Evolutionary conservation across 441 rosid species (phyloP), one percentile per base, ranked within the genome.

Genomic region (Sinapis alba): DNA sequence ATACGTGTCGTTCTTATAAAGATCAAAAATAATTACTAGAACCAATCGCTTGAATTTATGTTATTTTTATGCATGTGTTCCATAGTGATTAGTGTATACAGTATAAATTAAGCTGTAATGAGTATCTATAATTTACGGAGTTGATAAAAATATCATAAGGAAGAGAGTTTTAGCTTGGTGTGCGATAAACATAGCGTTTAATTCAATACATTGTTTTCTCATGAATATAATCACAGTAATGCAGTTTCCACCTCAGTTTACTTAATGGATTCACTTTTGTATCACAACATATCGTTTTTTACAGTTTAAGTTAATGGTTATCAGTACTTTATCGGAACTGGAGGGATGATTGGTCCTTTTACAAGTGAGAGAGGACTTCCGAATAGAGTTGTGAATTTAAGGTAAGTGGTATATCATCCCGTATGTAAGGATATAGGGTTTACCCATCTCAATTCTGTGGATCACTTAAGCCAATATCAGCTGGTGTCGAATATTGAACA

Each of bases 1-100:
- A 19, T 47, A 60, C 65, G 73, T 72, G 77, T 60, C 73, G 36
- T 59, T 47, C 5, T 43, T 26, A 1, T 41, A 62, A 54, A 54
- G 8, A 54, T 43, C 50, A 41, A 12, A 12, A 41, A 41, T 41
- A n/a, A 45, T 2, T 45, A 47, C 6, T 15, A 6, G 2, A 23
- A 63, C 11, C 13, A 64, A 21, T 30, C 21, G 58, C 36, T 36
- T 24, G 56, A 12, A 13, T 18, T 75, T 53, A 43, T n/a, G 51
- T 36, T 24, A 57, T 74, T 10, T 43, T 66, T 41, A 20, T 73
- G 45, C 78, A 41, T 73, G 36, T 58, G 30, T 36, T 24, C 20
- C 24, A 6, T 50, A 72, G 26, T 51, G 41, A 19, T 19, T 53
- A 47, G 53, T 47, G 53, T 47, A 47, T 47, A 15, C 53, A 47